Percentiles rank a stretch among this genome's conserved stretches.
These are phyloP conservation scores for Hyphopichia buzzinii DNA, from an alignment of 1,139 yeast species.

Conservation along the genomic window DNA sequence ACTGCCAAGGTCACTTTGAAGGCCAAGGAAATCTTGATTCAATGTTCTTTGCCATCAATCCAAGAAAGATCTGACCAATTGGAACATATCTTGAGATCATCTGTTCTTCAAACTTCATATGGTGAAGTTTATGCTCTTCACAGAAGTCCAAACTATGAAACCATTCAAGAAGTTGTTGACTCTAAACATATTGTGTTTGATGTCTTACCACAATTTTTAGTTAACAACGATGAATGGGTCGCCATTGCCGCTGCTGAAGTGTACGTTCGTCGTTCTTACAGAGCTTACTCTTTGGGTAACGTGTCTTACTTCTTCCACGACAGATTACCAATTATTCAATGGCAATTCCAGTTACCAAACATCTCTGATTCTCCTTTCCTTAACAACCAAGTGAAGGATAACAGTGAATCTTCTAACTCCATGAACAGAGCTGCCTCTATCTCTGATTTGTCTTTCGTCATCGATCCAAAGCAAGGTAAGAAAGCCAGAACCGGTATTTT, in stretches of 20 bases:
- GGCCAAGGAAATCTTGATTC: conserved; percentile 93
- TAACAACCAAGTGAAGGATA: conserved; percentile 51
- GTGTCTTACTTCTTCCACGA: conserved; percentile 63
- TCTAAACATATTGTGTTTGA: conserved; percentile 96
- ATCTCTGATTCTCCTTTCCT: conserved; percentile 65
- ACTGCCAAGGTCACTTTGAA: conserved; percentile 94
- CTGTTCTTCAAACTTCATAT: conserved; percentile 85
- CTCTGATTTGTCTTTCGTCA: conserved; percentile 84
- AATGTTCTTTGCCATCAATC: conserved; percentile 93
- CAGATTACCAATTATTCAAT: conserved; percentile 69
- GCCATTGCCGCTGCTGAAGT: conserved; percentile 96
- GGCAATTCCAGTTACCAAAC: conserved; percentile 89
- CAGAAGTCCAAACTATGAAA: conserved; percentile 76
- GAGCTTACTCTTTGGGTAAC: conserved; percentile 88
- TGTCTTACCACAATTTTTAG: conserved; percentile 87
- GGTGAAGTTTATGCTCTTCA: conserved; percentile 80
- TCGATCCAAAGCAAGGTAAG: conserved; percentile 56
- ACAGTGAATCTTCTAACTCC: conserved; percentile 22
- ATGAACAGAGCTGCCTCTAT: conserved; percentile 90
- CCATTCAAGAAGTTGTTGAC: conserved; percentile 88
- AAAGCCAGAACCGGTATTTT: conserved; percentile 81
- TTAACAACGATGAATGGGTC: conserved; percentile 80
- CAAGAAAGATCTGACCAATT: conserved; percentile 96
- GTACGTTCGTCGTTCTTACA: conserved; percentile 92
- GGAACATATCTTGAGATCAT: conserved; percentile 89